Conservation (phyloP, 441 rosid species). For the California macrophylla region DNA sequence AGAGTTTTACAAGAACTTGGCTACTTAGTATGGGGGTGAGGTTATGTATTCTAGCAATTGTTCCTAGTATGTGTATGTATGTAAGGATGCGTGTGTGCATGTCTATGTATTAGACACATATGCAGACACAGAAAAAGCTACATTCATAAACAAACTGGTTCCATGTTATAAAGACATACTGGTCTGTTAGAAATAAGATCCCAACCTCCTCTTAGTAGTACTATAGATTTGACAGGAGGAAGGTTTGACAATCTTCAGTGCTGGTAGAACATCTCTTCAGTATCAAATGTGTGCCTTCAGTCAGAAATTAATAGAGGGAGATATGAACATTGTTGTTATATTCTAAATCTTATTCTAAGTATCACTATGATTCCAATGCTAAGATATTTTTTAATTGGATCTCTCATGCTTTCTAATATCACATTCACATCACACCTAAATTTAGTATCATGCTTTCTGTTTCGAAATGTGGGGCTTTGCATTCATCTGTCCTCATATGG, state of each 20-base stretch:
- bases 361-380: background rate
- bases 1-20: background rate
- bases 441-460: background rate
- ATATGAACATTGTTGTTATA: background rate
- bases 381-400: background rate
- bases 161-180: background rate
- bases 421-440: background rate
- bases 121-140: background rate
- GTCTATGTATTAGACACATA: background rate
- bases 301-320: background rate
- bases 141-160: background rate
- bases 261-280: background rate
- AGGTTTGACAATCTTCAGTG: background rate
- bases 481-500: background rate
- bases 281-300: background rate
- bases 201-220: background rate
- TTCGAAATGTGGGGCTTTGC: background rate
- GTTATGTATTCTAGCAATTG: background rate
- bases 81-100: too few species aligned
- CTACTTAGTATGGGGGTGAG: background rate
- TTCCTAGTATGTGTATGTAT: too few species aligned
- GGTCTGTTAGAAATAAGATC: background rate
- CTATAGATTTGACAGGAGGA: background rate
- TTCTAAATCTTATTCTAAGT: background rate
- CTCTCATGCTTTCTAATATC: background rate